Percentiles rank a stretch among this genome's conserved stretches.
phyloP scores from a whole-genome alignment of 225 moss, liverwort and hornwort genomes.

The Takakia lepidozioides region DNA sequence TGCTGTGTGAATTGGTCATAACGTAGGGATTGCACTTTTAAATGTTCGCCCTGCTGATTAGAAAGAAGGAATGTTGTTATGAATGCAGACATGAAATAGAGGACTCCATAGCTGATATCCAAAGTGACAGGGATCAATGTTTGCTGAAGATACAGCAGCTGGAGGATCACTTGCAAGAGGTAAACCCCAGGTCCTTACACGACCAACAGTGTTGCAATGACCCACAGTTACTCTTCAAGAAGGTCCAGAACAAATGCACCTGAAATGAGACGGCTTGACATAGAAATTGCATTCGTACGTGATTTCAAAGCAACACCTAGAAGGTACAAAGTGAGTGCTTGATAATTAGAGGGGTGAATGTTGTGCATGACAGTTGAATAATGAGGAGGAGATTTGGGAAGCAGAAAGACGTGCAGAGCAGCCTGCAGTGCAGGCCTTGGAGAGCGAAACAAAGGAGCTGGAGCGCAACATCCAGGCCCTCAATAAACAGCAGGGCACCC shows the following conservation, averaged over 20 bases:
- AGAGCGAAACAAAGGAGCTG: constrained; percentile 52
- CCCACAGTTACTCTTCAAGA: no score
- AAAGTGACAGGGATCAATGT: constrained; percentile 49
- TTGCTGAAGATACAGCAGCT: constrained; percentile 13
- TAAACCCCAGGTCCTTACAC: no score
- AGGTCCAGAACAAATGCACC: no score
- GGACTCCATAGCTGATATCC: constrained; percentile 36
- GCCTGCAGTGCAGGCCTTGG: constrained; percentile 46
- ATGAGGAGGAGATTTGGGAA: constrained; percentile 50
- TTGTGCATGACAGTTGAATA: constrained; percentile 40
- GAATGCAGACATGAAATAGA: constrained; percentile 52
- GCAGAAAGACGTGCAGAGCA: constrained; percentile 50
- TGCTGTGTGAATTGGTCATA: no score
- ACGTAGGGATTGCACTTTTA: no score
- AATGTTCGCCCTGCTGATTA: no score
- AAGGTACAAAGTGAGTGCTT: no score
- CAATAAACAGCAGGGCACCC: constrained; percentile 63
- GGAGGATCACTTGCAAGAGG: constrained; percentile 53
- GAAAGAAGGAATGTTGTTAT: background rate
- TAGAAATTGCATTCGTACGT: no score
- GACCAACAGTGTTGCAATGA: no score
- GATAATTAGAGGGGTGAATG: no score
- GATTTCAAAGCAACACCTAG: no score
- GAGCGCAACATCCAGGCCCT: constrained; percentile 59
- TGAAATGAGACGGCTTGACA: no score